A percentile compares a stretch with the other conserved stretches of the same genome.
These are phyloP conservation scores for Nemania diffusa DNA, from an alignment of 2,329 filamentous ascomycete genomes.

Conservation along the genomic window DNA sequence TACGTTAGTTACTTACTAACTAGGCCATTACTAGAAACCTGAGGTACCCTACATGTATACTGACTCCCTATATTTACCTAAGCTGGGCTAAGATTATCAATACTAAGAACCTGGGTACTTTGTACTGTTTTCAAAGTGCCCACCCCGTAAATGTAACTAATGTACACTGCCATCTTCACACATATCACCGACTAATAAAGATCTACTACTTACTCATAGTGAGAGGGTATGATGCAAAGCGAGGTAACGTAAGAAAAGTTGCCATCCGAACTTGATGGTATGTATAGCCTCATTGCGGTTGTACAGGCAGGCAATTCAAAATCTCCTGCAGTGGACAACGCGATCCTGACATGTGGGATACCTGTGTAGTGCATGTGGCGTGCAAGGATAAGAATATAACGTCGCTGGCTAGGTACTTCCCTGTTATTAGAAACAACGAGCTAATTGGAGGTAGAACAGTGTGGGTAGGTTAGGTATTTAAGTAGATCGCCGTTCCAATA, in stretches of 20 bases:
- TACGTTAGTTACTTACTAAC: conserved; percentile 28
- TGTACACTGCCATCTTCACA: conserved; percentile 12
- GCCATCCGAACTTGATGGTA: conserved; percentile 7
- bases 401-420: not conserved
- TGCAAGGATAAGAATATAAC: not conserved
- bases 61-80: conserved; percentile 10
- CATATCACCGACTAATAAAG: not conserved
- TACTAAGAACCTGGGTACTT: not conserved
- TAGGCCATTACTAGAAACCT: conserved; percentile 11
- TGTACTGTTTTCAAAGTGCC: not conserved
- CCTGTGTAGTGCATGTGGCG: not conserved
- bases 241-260: conserved; percentile 23
- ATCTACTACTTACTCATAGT: conserved; percentile 18
- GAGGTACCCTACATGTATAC: not conserved
- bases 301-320: not conserved
- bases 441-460: not conserved
- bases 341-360: not conserved
- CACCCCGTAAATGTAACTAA: not conserved
- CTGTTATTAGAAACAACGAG: not conserved
- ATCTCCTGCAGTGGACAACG: conserved; percentile 4
- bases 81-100: not conserved
- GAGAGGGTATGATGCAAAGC: conserved; percentile 19
- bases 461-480: not conserved
- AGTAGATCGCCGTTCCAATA: not conserved
- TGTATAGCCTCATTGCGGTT: conserved; percentile 17